Evolutionary conservation across 495 filamentous ascomycete genomes (phyloP), one percentile per base, ranked within the genome.

Genomic region (Baudoinia panamericana): DNA sequence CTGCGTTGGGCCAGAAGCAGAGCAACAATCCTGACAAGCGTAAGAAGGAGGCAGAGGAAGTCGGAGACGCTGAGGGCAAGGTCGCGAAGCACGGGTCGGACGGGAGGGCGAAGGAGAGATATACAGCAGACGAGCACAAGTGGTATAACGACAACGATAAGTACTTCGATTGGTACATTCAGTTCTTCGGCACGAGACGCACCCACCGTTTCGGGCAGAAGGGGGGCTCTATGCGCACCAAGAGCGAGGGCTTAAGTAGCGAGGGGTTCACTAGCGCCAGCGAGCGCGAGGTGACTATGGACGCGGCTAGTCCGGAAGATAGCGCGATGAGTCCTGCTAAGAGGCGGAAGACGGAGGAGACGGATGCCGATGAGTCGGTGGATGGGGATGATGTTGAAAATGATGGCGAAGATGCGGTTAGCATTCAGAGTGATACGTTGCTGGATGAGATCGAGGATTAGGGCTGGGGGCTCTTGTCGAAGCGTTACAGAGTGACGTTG

Each of bases 1-100:
- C 43, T 9, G 48, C 48, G 4, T 18, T 52, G 10, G 48, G 48
- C n/a, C 36, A 47, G 43, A 52, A 52, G 44, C 48, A 52, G 29
- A 12, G 37, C 10, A 35, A 42, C 17, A 3, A 8, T 7, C 10
- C 22, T 9, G n/a, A 20, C 4, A 31, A 33, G 19, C 1, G 1
- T 13, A 16, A n/a, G 1, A 20, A n/a, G 32, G 31, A 23, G 26
- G 16, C 11, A 9, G 16, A 33, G 5, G 21, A 18, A 12, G 33
- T 43, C 3, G 32, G 26, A 13, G 24, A 34, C 13, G 22, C 43
- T 4, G 10, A 17, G 11, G 27, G 20, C n/a, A 33, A 22, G n/a
- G 26, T 15, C 4, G 5, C 10, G 5, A 25, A 28, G 11, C 26
- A 28, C 20, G 36, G 36, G 4, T 12, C 11, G 4, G n/a, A 16